Evolutionary conservation across 208 protist genomes (phyloP).

Genomic region (Lotmaria passim): DNA sequence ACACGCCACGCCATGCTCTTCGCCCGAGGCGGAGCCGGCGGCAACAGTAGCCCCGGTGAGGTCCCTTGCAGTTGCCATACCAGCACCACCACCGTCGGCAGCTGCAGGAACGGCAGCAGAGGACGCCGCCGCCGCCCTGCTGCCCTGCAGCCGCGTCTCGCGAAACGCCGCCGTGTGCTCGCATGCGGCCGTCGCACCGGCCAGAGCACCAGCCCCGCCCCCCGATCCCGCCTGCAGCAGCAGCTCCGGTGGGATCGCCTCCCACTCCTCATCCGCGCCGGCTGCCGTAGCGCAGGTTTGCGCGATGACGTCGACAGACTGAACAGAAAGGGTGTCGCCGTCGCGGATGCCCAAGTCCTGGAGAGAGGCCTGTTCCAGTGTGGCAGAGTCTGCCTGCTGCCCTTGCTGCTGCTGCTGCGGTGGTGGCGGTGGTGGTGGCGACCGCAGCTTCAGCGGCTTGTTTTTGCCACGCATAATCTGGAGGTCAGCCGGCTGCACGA

Average conservation of each 20-base stretch:
- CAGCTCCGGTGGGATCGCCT: conserved; percentile 65
- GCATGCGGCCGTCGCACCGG: conserved; percentile 6
- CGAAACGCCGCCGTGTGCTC: conserved; percentile 46
- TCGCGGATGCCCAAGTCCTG: conserved; percentile 72
- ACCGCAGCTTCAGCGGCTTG: conserved; percentile 51
- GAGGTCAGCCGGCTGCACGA: conserved; percentile 51
- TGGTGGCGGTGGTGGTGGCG: not conserved
- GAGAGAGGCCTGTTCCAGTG: conserved; percentile 56
- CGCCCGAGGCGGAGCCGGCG: not conserved
- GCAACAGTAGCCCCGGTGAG: not conserved
- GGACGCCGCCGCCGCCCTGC: not conserved
- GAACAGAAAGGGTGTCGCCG: conserved; percentile 69
- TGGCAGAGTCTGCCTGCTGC: not conserved
- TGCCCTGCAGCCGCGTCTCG: conserved; percentile 47
- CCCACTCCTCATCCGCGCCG: conserved; percentile 53
- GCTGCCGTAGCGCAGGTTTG: conserved; percentile 30
- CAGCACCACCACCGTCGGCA: no score
- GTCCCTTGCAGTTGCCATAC: not conserved
- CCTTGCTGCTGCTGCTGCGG: not conserved
- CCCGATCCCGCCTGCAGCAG: conserved; percentile 30
- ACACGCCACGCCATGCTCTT: conserved; percentile 47
- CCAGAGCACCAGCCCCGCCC: conserved; percentile 3
- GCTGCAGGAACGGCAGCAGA: not conserved
- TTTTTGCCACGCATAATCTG: conserved; percentile 59
- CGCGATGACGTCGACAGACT: conserved; percentile 53